A percentile compares a stretch with the other conserved stretches of the same genome.
Evolutionary conservation across 1,284 basidiomycete genomes (phyloP).

Genomic region (Athelia psychrophila): DNA sequence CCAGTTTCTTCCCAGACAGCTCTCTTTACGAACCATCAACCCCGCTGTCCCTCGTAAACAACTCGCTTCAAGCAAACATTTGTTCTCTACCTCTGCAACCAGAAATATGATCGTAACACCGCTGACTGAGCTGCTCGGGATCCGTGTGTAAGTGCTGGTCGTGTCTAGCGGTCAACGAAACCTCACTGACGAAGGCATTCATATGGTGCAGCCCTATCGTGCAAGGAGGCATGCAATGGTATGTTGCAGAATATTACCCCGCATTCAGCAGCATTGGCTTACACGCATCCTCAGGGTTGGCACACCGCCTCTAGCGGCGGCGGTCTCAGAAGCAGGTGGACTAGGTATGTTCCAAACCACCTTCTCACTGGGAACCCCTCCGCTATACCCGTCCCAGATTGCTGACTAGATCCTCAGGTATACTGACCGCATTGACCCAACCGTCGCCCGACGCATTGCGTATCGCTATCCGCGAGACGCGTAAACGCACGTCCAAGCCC

Average conservation of each 20-base stretch:
- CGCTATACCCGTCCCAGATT: conserved; percentile 2
- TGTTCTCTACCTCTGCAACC: not conserved
- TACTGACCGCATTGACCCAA: conserved; percentile 88
- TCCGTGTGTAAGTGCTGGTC: conserved; percentile 27
- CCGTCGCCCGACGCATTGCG: conserved; percentile 83
- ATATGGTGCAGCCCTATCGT: conserved; percentile 57
- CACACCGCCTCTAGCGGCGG: conserved; percentile 69
- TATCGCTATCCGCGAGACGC: conserved; percentile 82
- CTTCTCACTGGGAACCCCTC: not conserved
- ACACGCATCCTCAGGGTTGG: conserved; percentile 61
- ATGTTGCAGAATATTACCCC: conserved; percentile 14
- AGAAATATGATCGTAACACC: conserved; percentile 36
- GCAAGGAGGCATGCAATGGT: conserved; percentile 90
- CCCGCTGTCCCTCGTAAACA: not conserved
- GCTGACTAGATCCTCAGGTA: conserved; percentile 36
- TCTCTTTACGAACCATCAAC: not conserved
- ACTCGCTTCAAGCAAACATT: not conserved
- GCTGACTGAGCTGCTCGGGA: conserved; percentile 37
- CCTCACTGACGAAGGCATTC: not conserved
- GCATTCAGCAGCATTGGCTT: conserved; percentile 15
- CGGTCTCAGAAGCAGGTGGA: conserved; percentile 86
- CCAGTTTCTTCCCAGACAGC: not conserved
- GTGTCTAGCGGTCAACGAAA: not conserved
- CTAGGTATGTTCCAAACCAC: conserved; percentile 48
- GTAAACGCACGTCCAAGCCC: conserved; percentile 64